These are phyloP conservation scores for Aristolochia contorta DNA, from an alignment of 164 flowering plant species.

Conservation along the genomic window DNA sequence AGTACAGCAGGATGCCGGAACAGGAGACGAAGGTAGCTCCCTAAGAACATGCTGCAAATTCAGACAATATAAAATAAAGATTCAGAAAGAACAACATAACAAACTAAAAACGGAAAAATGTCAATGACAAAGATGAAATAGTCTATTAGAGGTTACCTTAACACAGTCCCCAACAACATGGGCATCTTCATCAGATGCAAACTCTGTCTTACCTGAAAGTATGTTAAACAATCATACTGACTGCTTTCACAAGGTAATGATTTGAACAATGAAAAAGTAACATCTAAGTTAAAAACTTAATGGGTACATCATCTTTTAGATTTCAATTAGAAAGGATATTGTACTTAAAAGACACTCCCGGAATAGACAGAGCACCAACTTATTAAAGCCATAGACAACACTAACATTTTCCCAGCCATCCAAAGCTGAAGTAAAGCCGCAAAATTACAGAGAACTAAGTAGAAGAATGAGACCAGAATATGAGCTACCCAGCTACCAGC, in stretches of 20 bases:
- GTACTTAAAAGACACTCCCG: no score
- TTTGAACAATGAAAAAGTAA: no score
- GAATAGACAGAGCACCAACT: no score
- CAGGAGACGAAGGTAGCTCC: constrained; percentile 99
- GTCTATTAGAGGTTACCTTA: constrained; percentile 40
- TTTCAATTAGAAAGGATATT: no score
- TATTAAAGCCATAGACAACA: no score
- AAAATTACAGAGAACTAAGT: no score
- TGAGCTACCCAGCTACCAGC: no score
- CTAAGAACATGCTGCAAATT: constrained; percentile 81
- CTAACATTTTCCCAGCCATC: no score
- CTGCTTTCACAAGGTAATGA: neutral
- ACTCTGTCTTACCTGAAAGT: constrained; percentile 70
- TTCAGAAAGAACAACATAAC: neutral
- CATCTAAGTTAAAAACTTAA: no score
- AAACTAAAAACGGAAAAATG: neutral
- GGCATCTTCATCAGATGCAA: constrained; percentile 86
- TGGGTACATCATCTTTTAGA: no score
- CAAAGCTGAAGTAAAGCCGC: no score
- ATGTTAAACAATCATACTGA: neutral
- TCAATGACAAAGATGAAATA: neutral
- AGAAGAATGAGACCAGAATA: no score
- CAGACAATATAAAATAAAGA: constrained; percentile 6
- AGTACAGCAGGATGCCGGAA: constrained; percentile 98
- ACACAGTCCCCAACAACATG: constrained; percentile 98